Conservation (phyloP, 2,329 filamentous ascomycete genomes). For the Phoma sp. region DNA sequence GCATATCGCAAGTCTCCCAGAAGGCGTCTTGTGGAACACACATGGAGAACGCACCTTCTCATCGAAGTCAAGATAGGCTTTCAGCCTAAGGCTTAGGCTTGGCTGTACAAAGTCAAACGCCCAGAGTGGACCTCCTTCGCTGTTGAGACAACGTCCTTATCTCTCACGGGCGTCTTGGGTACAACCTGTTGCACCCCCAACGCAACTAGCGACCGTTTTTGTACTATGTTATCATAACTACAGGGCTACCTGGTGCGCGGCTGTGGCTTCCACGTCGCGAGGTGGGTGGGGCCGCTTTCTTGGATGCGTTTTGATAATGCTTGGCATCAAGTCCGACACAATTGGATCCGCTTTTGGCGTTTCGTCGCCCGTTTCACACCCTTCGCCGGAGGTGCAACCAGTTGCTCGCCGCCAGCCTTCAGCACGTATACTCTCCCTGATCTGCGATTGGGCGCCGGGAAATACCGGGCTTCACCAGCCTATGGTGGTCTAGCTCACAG, state of each 20-base stretch:
- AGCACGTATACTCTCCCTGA: conserved; percentile 22
- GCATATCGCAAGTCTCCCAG: neutral
- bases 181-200: conserved; percentile 22
- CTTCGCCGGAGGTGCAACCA: conserved; percentile 31
- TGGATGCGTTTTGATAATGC: conserved; percentile 37
- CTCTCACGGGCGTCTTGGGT: conserved; percentile 19
- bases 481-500: conserved; percentile 14
- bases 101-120: conserved; percentile 27
- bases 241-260: conserved; percentile 23
- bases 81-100: conserved; percentile 33
- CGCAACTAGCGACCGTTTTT: conserved; percentile 20
- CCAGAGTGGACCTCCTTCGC: conserved; percentile 26
- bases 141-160: conserved; percentile 26
- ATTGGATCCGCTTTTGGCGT: conserved; percentile 38
- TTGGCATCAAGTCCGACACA: conserved; percentile 39
- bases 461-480: conserved; percentile 22
- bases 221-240: conserved; percentile 22
- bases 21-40: conserved; percentile 10
- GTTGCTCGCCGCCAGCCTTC: conserved; percentile 28
- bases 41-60: neutral
- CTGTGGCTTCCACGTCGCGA: conserved; percentile 32
- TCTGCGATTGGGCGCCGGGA: conserved; percentile 19
- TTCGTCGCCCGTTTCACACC: conserved; percentile 44
- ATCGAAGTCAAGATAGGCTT: conserved; percentile 27
- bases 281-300: conserved; percentile 31